phyloP scores from a whole-genome alignment of 257 asterid genomes.

The Capsicum pubescens region DNA sequence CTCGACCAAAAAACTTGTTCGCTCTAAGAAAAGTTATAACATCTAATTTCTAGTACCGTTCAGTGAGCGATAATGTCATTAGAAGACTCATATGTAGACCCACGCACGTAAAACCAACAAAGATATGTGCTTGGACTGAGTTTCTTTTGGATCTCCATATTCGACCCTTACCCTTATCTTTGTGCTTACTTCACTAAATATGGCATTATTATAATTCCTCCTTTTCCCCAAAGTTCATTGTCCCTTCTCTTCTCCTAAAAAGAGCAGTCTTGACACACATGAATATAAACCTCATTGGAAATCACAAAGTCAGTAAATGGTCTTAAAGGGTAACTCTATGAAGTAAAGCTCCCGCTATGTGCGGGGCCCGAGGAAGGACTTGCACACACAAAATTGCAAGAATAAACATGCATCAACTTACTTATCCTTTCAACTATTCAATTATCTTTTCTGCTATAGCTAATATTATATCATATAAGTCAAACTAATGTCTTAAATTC shows the following conservation, averaged over 20 bases:
- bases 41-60: neutral
- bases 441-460: neutral
- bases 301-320: too few relatives aligned
- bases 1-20: neutral
- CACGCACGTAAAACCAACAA: neutral
- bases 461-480: neutral
- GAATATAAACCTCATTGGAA: too few relatives aligned
- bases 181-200: neutral
- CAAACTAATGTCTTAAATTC: neutral
- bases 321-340: neutral
- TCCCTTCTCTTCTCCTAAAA: neutral
- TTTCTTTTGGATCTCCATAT: neutral
- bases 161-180: neutral
- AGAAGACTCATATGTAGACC: neutral
- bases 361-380: neutral
- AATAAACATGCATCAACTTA: neutral
- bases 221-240: neutral
- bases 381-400: constrained; percentile 20
- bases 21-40: neutral
- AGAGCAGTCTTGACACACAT: too few relatives aligned
- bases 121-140: neutral
- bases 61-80: neutral
- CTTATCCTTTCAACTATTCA: neutral
- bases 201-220: neutral
- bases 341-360: too few relatives aligned